Conservation (phyloP, 345 rosid species). For the Litchi chinensis region DNA sequence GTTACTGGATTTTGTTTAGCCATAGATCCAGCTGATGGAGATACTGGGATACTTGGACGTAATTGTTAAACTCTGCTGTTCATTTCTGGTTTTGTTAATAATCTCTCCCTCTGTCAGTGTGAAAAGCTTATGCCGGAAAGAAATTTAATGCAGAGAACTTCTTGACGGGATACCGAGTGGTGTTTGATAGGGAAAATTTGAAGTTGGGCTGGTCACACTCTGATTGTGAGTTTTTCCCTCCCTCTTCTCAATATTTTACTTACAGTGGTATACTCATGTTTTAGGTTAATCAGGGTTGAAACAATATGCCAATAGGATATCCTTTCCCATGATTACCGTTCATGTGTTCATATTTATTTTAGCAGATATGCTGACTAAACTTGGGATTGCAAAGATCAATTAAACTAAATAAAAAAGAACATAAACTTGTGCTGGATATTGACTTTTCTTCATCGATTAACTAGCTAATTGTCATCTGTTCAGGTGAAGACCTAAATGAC, state of each 20-base stretch:
- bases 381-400: background rate
- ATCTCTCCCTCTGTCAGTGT: background rate
- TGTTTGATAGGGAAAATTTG: slow-evolving; percentile 81
- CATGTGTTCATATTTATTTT: too few species aligned
- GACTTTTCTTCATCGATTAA: background rate
- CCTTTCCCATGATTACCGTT: too few species aligned
- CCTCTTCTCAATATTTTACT: background rate
- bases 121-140: background rate
- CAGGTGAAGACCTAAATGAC: slow-evolving; percentile 62
- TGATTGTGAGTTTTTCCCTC: slow-evolving; percentile 56
- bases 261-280: too few species aligned
- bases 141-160: slow-evolving; percentile 67
- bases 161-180: slow-evolving; percentile 75
- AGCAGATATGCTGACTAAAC: background rate
- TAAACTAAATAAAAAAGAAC: too few species aligned
- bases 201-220: slow-evolving; percentile 87
- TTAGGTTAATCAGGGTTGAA: background rate
- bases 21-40: slow-evolving; percentile 57
- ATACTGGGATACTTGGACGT: slow-evolving; percentile 76
- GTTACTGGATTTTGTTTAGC: slow-evolving; percentile 67
- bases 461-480: slow-evolving; percentile 12
- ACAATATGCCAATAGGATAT: background rate
- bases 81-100: background rate
- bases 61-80: slow-evolving; percentile 28
- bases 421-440: background rate